Conservation (phyloP, 2,329 filamentous ascomycete genomes). For the Cladosporium oxysporum region DNA sequence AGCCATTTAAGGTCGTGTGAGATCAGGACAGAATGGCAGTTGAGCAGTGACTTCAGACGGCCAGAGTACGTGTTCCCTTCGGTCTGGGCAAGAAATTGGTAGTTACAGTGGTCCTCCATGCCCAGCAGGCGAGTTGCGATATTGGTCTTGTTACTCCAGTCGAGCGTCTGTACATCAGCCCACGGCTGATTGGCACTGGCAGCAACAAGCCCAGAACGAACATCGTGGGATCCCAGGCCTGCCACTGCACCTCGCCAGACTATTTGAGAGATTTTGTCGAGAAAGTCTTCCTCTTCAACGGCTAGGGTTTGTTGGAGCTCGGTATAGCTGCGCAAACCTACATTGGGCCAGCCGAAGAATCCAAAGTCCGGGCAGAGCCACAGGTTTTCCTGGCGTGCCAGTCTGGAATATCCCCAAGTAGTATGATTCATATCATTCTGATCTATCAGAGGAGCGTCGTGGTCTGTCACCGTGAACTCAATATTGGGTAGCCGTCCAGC, state of each 20-base stretch:
- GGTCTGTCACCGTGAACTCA: slow-evolving; percentile 51
- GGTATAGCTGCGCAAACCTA: slow-evolving; percentile 33
- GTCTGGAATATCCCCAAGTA: slow-evolving; percentile 48
- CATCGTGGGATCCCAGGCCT: slow-evolving; percentile 28
- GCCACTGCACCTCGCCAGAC: slow-evolving; percentile 52
- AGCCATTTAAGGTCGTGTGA: slow-evolving; percentile 35
- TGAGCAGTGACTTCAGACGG: slow-evolving; percentile 38
- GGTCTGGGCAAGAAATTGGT: slow-evolving; percentile 37
- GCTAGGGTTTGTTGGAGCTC: slow-evolving; percentile 22
- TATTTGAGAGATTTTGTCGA: slow-evolving; percentile 49
- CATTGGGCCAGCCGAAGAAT: slow-evolving; percentile 56
- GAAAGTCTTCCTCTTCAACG: slow-evolving; percentile 24
- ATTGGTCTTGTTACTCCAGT: slow-evolving; percentile 30
- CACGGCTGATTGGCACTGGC: slow-evolving; percentile 41
- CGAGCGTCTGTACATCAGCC: slow-evolving; percentile 45
- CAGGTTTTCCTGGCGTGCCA: slow-evolving; percentile 31
- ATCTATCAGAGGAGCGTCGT: slow-evolving; percentile 42
- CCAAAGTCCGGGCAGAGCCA: slow-evolving; percentile 59
- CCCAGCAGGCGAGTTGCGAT: slow-evolving; percentile 23
- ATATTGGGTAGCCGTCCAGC: slow-evolving; percentile 47
- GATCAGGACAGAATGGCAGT: slow-evolving; percentile 36
- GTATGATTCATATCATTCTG: slow-evolving; percentile 26
- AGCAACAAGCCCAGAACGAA: slow-evolving; percentile 37
- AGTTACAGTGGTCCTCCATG: slow-evolving; percentile 38
- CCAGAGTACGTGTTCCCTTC: slow-evolving; percentile 40